Conservation (phyloP, 805 yeast genomes). For the Ogataea paradorogensis region DNA sequence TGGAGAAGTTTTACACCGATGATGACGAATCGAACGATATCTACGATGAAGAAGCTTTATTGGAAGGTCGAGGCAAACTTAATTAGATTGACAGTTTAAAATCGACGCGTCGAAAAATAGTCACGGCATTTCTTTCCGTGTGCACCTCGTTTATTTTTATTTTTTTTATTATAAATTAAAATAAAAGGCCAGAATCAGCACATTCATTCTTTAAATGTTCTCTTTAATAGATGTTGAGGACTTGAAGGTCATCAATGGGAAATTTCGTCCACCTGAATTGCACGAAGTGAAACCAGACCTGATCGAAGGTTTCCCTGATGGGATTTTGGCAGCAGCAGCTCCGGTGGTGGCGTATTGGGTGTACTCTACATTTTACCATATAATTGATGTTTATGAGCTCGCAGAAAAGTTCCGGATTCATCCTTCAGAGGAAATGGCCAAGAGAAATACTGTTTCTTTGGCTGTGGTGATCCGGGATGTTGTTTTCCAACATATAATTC, state of each 20-base stretch:
- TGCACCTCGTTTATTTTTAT: conserved; percentile 1
- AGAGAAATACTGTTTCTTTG: conserved; percentile 72
- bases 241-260: conserved; percentile 15
- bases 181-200: conserved; percentile 3
- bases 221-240: conserved; percentile 23
- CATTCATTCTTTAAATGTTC: conserved; percentile 1
- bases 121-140: background rate
- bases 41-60: conserved; percentile 32
- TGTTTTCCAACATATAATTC: conserved; percentile 78
- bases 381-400: conserved; percentile 68
- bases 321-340: conserved; percentile 61
- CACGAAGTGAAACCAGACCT: conserved; percentile 39
- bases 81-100: conserved; percentile 1
- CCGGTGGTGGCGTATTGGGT: conserved; percentile 88
- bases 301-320: conserved; percentile 66
- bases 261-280: conserved; percentile 28
- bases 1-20: conserved; percentile 23
- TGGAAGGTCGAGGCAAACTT: conserved; percentile 18
- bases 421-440: conserved; percentile 78
- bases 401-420: conserved; percentile 88
- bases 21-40: conserved; percentile 18
- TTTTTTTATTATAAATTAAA: conserved; percentile 1
- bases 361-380: conserved; percentile 68
- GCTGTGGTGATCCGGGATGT: conserved; percentile 78
- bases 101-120: conserved; percentile 9